Evolutionary conservation across 2,329 filamentous ascomycete species (phyloP), one percentile per base, ranked within the genome.

Genomic region (Fusarium drepaniforme): DNA sequence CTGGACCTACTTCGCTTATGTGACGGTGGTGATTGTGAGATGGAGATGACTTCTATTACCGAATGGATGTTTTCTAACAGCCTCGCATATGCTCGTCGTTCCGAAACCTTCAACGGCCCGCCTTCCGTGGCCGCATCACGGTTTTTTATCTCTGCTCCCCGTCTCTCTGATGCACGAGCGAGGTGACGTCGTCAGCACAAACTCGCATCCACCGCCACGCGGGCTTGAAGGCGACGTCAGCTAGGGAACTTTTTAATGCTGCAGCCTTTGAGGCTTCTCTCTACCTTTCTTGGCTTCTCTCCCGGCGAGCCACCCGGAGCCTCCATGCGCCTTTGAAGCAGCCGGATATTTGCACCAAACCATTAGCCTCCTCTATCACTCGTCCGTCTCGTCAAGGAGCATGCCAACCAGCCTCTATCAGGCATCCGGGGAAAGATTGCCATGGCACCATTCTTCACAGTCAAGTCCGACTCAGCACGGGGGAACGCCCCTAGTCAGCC

Each of bases 151-250:
- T 49, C 44, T 49, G 44, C 23, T 49, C 72, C 33, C 33, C 33
- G 33, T 35, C 33, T 2, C 8, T 23, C n/a, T 73, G 59, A 65
- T 66, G 62, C 49, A 53, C 62, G 53, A 72, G 66, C 62, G 53
- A 72, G 66, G 74, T 75, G 74, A 75, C 71, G 77, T 79, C 77
- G 77, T 79, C 75, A 78, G 75, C 77, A 73, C 65, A 66, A 74
- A 63, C 66, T 69, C 66, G 51, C 51, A 61, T 68, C 71, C 72
- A 71, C 67, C 75, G 72, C 77, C 75, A 76, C 62, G 73, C 65
- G 66, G 64, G 58, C 70, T 64, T 65, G 67, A 53, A 56, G 68
- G 70, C 69, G 69, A 78, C 75, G 76, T 77, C 74, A 78, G 76
- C 76, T 68, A 68, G 59, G 64, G 70, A 70, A 70, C 71, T 67